Percentiles rank a stretch among this genome's conserved stretches.
phyloP scores from a whole-genome alignment of 169 alveolate genomes.

The Plasmodium gaboni region DNA sequence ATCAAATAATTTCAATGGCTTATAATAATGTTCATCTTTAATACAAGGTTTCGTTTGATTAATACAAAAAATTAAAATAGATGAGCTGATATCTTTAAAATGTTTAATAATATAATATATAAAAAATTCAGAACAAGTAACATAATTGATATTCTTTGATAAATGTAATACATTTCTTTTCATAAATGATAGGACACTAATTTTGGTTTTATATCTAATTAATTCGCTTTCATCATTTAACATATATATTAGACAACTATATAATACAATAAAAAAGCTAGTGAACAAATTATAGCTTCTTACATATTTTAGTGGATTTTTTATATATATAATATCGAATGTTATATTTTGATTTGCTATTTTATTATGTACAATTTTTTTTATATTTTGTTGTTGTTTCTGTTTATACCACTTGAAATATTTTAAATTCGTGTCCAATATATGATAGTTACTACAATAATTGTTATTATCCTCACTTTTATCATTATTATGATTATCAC shows the following conservation, averaged over 20 bases:
- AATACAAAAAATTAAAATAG: conserved; percentile 57
- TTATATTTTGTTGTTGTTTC: conserved; percentile 15
- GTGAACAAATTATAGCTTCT: conserved; percentile 68
- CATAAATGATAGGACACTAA: conserved; percentile 46
- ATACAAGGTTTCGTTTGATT: conserved; percentile 67
- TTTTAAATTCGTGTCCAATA: not conserved
- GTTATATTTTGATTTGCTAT: conserved; percentile 39
- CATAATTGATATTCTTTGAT: conserved; percentile 20
- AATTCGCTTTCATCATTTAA: conserved; percentile 71
- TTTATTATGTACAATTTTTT: conserved; percentile 28
- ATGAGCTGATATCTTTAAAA: conserved; percentile 25
- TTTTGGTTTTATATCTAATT: conserved; percentile 51
- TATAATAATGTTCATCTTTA: conserved; percentile 39
- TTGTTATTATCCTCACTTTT: too few species aligned
- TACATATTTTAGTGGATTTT: conserved; percentile 67
- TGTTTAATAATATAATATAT: conserved; percentile 36
- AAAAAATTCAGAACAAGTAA: conserved; percentile 48
- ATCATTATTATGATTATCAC: not conserved
- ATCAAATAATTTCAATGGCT: conserved; percentile 61
- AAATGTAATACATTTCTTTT: conserved; percentile 43
- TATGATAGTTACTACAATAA: not conserved
- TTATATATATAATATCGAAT: conserved; percentile 50
- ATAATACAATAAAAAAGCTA: conserved; percentile 56
- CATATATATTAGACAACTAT: conserved; percentile 66
- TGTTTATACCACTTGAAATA: conserved; percentile 51